Conservation (phyloP, 495 filamentous ascomycete genomes). For the Talaromyces borbonicus region DNA sequence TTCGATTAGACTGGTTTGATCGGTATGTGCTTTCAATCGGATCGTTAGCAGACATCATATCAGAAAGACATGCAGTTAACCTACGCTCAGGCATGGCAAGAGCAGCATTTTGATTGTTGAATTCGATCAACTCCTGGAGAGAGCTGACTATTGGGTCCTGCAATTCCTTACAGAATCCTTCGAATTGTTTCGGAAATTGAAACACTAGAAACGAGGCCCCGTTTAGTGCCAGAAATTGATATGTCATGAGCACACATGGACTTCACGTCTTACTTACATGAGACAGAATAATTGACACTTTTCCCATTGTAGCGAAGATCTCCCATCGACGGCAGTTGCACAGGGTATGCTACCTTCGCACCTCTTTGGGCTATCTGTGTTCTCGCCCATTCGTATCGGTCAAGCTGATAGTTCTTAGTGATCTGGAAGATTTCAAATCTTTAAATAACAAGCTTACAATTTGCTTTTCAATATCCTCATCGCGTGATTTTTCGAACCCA, state of each 20-base stretch:
- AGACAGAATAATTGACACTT: neutral
- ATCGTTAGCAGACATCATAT: slow-evolving; percentile 8
- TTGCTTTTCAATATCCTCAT: slow-evolving; percentile 9
- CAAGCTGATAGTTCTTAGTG: neutral
- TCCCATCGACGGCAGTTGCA: neutral
- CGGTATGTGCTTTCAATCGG: slow-evolving; percentile 13
- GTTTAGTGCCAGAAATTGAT: neutral
- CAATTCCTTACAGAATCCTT: slow-evolving; percentile 11
- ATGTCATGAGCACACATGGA: neutral
- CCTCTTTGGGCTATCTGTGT: neutral
- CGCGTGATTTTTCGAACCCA: slow-evolving; percentile 8
- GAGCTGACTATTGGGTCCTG: slow-evolving; percentile 12
- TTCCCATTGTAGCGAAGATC: neutral
- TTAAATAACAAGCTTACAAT: slow-evolving; percentile 16
- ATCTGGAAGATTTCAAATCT: neutral
- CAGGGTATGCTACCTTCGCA: neutral
- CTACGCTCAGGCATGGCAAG: slow-evolving; percentile 16
- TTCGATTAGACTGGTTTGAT: slow-evolving; percentile 13
- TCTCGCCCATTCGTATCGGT: neutral
- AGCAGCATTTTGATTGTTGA: slow-evolving; percentile 16
- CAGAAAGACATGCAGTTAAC: neutral
- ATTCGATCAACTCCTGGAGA: slow-evolving; percentile 17
- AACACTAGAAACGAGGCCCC: neutral
- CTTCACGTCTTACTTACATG: neutral
- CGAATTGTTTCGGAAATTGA: slow-evolving; percentile 4